Base-by-base conservation (phyloP, 768 basidiomycete species). In the Auricularia sp. region DNA sequence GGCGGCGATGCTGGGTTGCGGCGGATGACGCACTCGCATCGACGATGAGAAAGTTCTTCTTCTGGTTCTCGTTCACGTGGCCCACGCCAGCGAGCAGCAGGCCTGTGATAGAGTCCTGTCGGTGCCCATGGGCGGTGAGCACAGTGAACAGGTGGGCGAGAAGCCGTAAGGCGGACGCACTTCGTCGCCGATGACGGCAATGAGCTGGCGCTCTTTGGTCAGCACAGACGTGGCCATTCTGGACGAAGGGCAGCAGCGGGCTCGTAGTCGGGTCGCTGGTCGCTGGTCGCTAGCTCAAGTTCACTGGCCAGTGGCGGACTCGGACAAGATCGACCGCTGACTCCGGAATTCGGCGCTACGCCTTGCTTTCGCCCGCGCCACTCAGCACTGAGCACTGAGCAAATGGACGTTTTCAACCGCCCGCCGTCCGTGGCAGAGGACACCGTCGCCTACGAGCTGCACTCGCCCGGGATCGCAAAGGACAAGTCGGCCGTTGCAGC, bases 171-270 rank as follows among this genome's bases (percentile, higher is more conserved):
- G 16, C 33, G 34, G 59, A 69, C 78, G 64, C 68, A 95, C 96
- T 80, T 99, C 97, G 75, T 98, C 97, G 47, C 96, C 97, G 69
- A 99, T 98, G 73, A 95, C 93, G 39, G 97, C 96, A 51, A 99
- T 83, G 51, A 98, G 78, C 66, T 83, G 89, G 64, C 96, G 84
- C 75, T 96, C 56, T 29, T 59, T 59, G 56, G 56, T 8, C 16
- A 59, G 56, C 56, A 59, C 56, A 35, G 56, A 59, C 34, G 56
- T 59, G 23, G 56, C 47, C 47, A 51, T 51, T 6, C 21, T 51
- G 18, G 39, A 42, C 39, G 39, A 14, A 8, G 39, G 39, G 39
- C 39, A 42, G 39, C 29, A 29, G 29, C 29, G 29, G 29, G 29
- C 29, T 29, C 29, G 29, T 29, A 29, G 29, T 29, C 29, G 29